These are phyloP conservation scores for Chiua virens DNA, from an alignment of 768 basidiomycete species.

Conservation along the genomic window DNA sequence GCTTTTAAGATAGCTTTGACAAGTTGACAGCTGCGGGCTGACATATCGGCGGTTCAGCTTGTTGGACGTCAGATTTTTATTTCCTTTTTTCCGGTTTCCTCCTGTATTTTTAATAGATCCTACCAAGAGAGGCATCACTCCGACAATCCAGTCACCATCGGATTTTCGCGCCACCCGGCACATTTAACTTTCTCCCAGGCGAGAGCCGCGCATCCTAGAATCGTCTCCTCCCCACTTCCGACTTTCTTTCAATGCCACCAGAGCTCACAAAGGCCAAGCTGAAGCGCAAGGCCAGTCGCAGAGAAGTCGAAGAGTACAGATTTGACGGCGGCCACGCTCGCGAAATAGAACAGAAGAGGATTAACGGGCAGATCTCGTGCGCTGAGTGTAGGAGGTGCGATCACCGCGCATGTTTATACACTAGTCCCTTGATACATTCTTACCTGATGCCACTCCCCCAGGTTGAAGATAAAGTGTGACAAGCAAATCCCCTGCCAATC, in stretches of 20 bases:
- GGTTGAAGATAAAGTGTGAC: conserved; percentile 82
- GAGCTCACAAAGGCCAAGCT: conserved; percentile 52
- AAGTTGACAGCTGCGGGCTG: not conserved
- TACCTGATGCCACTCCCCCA: conserved; percentile 29
- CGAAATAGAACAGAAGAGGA: conserved; percentile 75
- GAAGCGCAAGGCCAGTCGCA: conserved; percentile 49
- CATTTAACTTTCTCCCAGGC: conserved; percentile 26
- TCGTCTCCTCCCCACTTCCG: conserved; percentile 5
- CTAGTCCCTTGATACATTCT: conserved; percentile 21
- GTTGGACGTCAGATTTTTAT: not conserved
- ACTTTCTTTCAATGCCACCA: conserved; percentile 46
- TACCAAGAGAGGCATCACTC: conserved; percentile 5
- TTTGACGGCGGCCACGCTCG: conserved; percentile 56
- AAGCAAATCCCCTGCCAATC: conserved; percentile 80
- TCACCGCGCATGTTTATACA: conserved; percentile 41
- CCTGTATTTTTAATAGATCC: conserved; percentile 1
- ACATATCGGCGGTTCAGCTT: no score
- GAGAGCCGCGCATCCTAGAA: conserved; percentile 10
- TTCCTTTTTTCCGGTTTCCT: not conserved
- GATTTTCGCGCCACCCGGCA: conserved; percentile 30
- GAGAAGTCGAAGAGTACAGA: conserved; percentile 50
- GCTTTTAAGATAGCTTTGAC: no score
- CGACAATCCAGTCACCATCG: conserved; percentile 14
- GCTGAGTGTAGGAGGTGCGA: conserved; percentile 80
- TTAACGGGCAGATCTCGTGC: conserved; percentile 73